These are phyloP conservation scores for Xylariaceae sp. DNA, from an alignment of 2,329 filamentous ascomycete genomes.

Conservation along the genomic window DNA sequence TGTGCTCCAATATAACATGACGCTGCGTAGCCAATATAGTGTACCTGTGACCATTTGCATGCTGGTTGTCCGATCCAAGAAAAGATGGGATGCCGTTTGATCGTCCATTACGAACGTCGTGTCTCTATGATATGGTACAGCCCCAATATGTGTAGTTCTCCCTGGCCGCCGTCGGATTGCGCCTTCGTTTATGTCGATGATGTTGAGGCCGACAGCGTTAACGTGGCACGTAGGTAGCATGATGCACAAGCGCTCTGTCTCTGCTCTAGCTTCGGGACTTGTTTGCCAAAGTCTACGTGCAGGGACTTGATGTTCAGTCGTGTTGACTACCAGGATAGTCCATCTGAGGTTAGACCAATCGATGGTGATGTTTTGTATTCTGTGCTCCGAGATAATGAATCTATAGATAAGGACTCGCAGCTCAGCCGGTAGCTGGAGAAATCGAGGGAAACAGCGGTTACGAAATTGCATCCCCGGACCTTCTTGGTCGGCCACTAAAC, in stretches of 20 bases:
- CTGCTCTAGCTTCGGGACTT: not conserved
- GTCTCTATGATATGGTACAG: not conserved
- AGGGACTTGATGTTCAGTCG: not conserved
- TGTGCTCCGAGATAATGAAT: not conserved
- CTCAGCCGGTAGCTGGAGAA: not conserved
- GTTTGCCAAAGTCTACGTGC: not conserved
- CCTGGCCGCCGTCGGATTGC: not conserved
- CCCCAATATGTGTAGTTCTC: not conserved
- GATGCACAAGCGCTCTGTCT: not conserved
- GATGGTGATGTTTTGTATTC: not conserved
- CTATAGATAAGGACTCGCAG: not conserved
- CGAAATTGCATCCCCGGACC: no score
- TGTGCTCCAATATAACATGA: slow-evolving; percentile 5
- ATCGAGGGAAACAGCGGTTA: not conserved
- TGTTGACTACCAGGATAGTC: not conserved
- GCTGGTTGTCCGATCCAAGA: not conserved
- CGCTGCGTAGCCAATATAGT: not conserved
- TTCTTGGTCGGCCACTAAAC: no score
- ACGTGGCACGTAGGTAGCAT: slow-evolving; percentile 1
- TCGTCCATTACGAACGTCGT: slow-evolving; percentile 6
- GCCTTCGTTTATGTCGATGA: slow-evolving; percentile 6
- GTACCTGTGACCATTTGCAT: not conserved
- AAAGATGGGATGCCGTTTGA: not conserved
- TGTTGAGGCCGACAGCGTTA: slow-evolving; percentile 1
- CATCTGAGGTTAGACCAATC: not conserved